Percentiles rank a stretch among this genome's conserved stretches.
phyloP scores from a whole-genome alignment of 2,329 filamentous ascomycete genomes.

The Cladophialophora carrionii region DNA sequence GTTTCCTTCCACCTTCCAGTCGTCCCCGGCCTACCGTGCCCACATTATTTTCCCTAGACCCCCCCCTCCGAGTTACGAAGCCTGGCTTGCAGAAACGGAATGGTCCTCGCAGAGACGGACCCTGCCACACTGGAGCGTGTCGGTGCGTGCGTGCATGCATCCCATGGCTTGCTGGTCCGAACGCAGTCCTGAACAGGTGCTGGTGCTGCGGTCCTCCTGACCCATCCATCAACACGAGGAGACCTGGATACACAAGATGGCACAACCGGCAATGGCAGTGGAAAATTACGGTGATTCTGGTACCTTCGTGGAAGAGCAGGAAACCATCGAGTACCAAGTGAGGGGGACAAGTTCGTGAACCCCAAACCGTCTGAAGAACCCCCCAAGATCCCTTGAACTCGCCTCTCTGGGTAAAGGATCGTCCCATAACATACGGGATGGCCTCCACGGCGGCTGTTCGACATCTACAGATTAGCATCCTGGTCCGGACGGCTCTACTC shows the following conservation, averaged over 20 bases:
- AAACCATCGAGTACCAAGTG: neutral
- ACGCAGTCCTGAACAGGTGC: neutral
- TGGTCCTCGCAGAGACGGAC: neutral
- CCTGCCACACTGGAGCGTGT: neutral
- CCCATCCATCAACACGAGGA: neutral
- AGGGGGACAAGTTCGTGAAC: conserved; percentile 4
- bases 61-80: neutral
- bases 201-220: neutral
- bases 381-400: conserved; percentile 39
- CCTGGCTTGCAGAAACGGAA: neutral
- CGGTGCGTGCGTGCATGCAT: conserved; percentile 1
- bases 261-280: neutral
- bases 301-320: conserved; percentile 17
- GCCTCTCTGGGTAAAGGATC: conserved; percentile 38
- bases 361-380: conserved; percentile 34
- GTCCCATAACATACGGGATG: conserved; percentile 36
- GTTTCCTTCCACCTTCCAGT: neutral
- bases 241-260: neutral
- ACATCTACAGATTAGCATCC: conserved; percentile 33
- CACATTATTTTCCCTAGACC: conserved; percentile 7
- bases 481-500: conserved; percentile 40
- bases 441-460: conserved; percentile 29
- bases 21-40: conserved; percentile 1
- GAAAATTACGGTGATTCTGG: neutral
- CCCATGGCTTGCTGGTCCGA: conserved; percentile 12